Evolutionary conservation across 495 filamentous ascomycete species (phyloP), one percentile per base, ranked within the genome.

Genomic region (Baudoinia panamericana): DNA sequence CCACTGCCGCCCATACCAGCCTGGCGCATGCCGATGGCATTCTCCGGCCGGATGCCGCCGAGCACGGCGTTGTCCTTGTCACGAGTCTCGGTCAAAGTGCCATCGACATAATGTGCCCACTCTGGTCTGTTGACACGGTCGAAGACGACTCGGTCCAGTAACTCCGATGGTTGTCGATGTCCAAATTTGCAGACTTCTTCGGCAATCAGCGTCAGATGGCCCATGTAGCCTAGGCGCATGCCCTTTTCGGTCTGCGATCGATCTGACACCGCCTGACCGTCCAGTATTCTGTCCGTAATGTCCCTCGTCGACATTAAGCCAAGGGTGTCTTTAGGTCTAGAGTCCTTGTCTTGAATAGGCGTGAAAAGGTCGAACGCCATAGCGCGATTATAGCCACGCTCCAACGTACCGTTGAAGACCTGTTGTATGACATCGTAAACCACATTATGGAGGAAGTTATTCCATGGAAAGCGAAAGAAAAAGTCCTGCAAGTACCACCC

Each of bases 361-460:
- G 16, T 39, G 43, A 46, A 51, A 10, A 51, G 48, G 17, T 51
- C 48, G 17, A 94, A 80, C 18, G 90, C 87, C n/a, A 99, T 70
- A 29, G 75, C 77, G 6, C 84, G 78, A 61, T 99, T 99, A 58
- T 77, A 95, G 11, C 90, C 85, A 37, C 86, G 79, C 48, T 95
- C 87, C 83, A 99, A 94, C 10, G 83, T 83, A 0, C 92, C 90
- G 55, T 99, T 99, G 63, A 99, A 97, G 0, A 99, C 92, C 64
- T 99, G 90, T 58, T 99, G 90, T 10, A 99, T 81, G 47, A 99
- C 86, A 58, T 99, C 90, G 58, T 99, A 99, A 18, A 99, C 90
- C 30, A 99, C 90, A 62, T 99, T 99, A 60, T 99, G 90, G 17
- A 99, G 73, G 56, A 99, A 99, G 59, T 99, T 99, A 56, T 99